Evolutionary conservation across 2,329 filamentous ascomycete genomes (phyloP).

Genomic region (Alternaria metachromatica): DNA sequence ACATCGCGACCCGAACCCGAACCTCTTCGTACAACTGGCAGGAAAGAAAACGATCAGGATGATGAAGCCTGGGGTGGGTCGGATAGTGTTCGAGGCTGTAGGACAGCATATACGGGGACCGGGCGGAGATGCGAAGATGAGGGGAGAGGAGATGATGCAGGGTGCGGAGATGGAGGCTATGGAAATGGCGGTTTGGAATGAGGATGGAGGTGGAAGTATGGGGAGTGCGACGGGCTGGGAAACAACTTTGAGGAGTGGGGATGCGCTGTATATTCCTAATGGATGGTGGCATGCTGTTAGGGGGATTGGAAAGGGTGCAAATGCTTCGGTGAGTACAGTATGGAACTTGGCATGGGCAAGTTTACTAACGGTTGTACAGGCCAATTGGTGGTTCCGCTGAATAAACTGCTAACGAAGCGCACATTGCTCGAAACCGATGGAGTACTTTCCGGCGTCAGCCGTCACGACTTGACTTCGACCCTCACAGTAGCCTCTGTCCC

Average conservation of each 20-base stretch:
- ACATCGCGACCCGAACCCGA: conserved; percentile 93
- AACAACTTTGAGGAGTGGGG: conserved; percentile 65
- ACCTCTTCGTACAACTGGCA: conserved; percentile 84
- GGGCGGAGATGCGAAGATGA: conserved; percentile 59
- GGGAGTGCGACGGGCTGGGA: conserved; percentile 32
- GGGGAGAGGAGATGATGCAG: conserved; percentile 90
- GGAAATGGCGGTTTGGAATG: conserved; percentile 73
- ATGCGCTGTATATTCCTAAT: conserved; percentile 78
- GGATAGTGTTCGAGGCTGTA: conserved; percentile 66
- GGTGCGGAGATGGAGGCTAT: conserved; percentile 72
- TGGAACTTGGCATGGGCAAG: neutral
- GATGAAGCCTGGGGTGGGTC: conserved; percentile 69
- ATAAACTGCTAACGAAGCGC: neutral
- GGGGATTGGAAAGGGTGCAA: conserved; percentile 65
- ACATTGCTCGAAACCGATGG: no score
- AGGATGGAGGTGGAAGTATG: conserved; percentile 6
- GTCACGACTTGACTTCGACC: conserved; percentile 61
- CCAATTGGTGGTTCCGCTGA: conserved; percentile 84
- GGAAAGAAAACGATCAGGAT: conserved; percentile 77
- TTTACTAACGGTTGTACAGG: conserved; percentile 44
- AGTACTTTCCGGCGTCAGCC: neutral
- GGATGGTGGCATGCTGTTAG: conserved; percentile 89
- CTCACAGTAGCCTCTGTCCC: conserved; percentile 72
- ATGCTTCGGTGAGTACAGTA: conserved; percentile 58
- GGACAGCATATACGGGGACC: conserved; percentile 50